Conservation (phyloP, 805 yeast species). For the Candida broadrunensis region DNA sequence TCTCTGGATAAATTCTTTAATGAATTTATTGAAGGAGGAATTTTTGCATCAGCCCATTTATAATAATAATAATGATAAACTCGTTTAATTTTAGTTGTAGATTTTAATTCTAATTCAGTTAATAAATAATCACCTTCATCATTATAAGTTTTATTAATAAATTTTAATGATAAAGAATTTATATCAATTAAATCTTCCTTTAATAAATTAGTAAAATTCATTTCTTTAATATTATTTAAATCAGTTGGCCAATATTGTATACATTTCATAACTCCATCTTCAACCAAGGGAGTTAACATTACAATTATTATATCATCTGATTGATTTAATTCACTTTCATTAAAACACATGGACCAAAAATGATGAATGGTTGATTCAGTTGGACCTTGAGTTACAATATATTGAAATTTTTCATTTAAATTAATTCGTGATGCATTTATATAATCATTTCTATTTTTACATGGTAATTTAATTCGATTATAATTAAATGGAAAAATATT, state of each 20-base stretch:
- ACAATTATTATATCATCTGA: conserved; percentile 27
- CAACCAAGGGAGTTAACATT: conserved; percentile 53
- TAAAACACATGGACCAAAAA: conserved; percentile 49
- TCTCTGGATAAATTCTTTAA: conserved; percentile 22
- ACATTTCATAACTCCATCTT: conserved; percentile 39
- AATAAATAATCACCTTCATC: conserved; percentile 19
- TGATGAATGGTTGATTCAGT: conserved; percentile 34
- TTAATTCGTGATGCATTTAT: conserved; percentile 38
- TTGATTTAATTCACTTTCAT: conserved; percentile 25
- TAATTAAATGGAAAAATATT: conserved; percentile 42
- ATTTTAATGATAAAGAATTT: conserved; percentile 12
- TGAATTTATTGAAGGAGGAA: conserved; percentile 33
- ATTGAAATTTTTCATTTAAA: conserved; percentile 20
- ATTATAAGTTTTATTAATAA: neutral
- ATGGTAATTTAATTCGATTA: conserved; percentile 30
- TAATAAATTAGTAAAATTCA: conserved; percentile 16
- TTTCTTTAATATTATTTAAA: conserved; percentile 1
- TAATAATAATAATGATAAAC: conserved; percentile 40
- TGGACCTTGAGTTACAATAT: conserved; percentile 74
- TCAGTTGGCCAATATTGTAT: conserved; percentile 38
- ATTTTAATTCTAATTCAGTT: conserved; percentile 22
- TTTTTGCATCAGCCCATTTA: conserved; percentile 44
- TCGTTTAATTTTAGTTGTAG: conserved; percentile 15
- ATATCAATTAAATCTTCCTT: conserved; percentile 19
- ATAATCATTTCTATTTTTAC: conserved; percentile 22